Evolutionary conservation across 257 asterid genomes (phyloP).

Genomic region (Primulina huaijiensis): DNA sequence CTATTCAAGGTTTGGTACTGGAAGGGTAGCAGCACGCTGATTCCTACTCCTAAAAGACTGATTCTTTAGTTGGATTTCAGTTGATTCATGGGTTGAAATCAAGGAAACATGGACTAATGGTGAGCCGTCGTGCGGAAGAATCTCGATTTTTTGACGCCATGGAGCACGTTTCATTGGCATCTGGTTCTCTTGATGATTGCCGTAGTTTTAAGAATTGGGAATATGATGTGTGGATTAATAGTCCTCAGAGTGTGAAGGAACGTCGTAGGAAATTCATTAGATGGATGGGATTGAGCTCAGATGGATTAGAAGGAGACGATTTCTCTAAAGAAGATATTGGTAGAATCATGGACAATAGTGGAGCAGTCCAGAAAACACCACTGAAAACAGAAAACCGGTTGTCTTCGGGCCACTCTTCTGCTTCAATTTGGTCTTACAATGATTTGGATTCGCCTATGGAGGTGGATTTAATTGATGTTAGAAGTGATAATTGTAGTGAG

Average conservation of each 20-base stretch:
- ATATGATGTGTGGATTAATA: conserved; percentile 61
- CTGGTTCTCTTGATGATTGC: conserved; percentile 33
- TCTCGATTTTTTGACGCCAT: conserved; percentile 62
- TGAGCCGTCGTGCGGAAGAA: conserved; percentile 44
- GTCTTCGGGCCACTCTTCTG: conserved; percentile 42
- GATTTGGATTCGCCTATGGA: conserved; percentile 31
- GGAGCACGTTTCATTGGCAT: conserved; percentile 49
- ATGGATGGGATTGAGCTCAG: conserved; percentile 48
- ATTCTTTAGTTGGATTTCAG: conserved; percentile 44
- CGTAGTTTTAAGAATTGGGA: conserved; percentile 31
- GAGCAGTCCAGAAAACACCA: conserved; percentile 49
- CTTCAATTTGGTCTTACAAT: conserved; percentile 42
- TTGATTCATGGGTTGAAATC: conserved; percentile 63
- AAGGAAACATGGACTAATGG: conserved; percentile 55
- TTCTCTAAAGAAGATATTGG: background rate
- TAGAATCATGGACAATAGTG: conserved; percentile 24
- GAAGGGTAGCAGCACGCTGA: conserved; percentile 55
- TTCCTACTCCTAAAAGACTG: conserved; percentile 33
- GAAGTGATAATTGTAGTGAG: conserved; percentile 30
- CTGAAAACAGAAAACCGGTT: conserved; percentile 36
- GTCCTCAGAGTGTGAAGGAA: conserved; percentile 71
- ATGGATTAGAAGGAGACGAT: conserved; percentile 26
- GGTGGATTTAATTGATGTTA: conserved; percentile 28
- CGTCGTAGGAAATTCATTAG: conserved; percentile 58
- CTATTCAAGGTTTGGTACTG: conserved; percentile 47